These are phyloP conservation scores for Saccharomycopsis sp. DNA, from an alignment of 805 yeast genomes.

Conservation along the genomic window DNA sequence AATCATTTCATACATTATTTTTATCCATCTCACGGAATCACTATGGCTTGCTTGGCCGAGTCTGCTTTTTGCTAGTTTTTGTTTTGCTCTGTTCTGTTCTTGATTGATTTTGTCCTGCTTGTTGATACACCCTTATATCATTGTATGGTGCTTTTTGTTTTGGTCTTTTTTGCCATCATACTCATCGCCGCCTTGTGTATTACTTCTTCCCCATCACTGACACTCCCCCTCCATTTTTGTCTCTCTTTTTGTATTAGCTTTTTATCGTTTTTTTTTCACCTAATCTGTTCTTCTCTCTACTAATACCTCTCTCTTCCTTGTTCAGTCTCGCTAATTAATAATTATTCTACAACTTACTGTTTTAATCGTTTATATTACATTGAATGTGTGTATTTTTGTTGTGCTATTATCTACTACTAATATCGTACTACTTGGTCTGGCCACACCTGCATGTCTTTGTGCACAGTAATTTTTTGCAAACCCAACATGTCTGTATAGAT, in stretches of 20 bases:
- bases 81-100: not conserved
- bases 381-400: not conserved
- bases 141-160: not conserved
- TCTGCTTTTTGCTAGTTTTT: not conserved
- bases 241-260: not conserved
- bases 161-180: no score
- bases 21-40: no score
- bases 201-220: no score
- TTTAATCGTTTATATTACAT: no score
- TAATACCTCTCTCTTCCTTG: not conserved
- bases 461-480: no score
- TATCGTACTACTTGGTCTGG: not conserved
- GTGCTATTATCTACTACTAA: not conserved
- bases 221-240: not conserved
- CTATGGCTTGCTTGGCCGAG: not conserved
- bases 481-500: no score
- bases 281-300: not conserved
- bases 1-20: no score
- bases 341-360: not conserved
- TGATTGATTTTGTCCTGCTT: not conserved
- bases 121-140: not conserved
- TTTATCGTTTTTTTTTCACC: not conserved
- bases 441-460: not conserved
- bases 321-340: constrained; percentile 1
- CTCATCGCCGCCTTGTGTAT: no score